These are phyloP conservation scores for Calonectria henricotiae DNA, from an alignment of 2,329 filamentous ascomycete genomes.

Conservation along the genomic window DNA sequence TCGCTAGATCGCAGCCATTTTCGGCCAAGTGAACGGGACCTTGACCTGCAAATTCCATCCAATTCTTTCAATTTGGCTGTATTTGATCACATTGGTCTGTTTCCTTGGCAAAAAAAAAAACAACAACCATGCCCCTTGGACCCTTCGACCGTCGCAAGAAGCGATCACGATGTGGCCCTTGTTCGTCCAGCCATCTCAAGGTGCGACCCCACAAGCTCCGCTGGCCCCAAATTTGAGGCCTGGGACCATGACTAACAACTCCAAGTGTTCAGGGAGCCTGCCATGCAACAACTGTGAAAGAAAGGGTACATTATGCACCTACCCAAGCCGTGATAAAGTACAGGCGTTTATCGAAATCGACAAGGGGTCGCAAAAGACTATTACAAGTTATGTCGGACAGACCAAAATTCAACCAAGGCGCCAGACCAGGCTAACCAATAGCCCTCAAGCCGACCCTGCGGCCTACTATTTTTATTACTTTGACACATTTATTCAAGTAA, in stretches of 20 bases:
- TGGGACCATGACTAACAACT: background rate
- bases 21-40: conserved; percentile 38
- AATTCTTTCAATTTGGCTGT: background rate
- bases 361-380: conserved; percentile 38
- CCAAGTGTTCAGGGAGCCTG: conserved; percentile 55
- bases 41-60: background rate
- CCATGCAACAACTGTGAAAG: conserved; percentile 56
- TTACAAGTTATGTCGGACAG: background rate
- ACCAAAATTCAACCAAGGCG: background rate
- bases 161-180: conserved; percentile 54
- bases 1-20: conserved; percentile 46
- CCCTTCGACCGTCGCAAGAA: conserved; percentile 57
- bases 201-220: conserved; percentile 38
- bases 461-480: conserved; percentile 53
- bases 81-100: background rate
- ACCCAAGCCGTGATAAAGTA: conserved; percentile 19
- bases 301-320: conserved; percentile 48
- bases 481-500: conserved; percentile 51
- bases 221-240: too few relatives aligned
- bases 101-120: background rate
- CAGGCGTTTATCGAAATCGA: conserved; percentile 46
- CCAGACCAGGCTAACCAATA: background rate
- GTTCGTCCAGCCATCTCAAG: conserved; percentile 57
- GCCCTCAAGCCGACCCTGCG: conserved; percentile 37
- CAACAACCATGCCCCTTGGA: conserved; percentile 50